A percentile compares a stretch with the other conserved stretches of the same genome.
These are phyloP conservation scores for Speleostelium caveatum DNA, from an alignment of 78 protist species.

Conservation along the genomic window DNA sequence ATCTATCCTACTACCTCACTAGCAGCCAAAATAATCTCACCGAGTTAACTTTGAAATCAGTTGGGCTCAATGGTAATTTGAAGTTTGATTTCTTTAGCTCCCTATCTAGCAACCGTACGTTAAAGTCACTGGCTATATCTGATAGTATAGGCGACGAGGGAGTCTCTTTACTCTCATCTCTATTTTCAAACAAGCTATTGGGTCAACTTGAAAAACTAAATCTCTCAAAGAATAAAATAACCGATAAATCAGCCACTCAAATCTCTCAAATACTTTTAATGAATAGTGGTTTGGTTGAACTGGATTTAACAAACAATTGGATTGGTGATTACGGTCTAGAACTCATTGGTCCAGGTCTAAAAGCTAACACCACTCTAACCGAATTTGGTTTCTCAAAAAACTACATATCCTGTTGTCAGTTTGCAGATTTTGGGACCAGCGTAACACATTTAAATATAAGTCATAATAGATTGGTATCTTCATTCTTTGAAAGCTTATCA, in stretches of 20 bases:
- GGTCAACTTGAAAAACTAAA: background rate
- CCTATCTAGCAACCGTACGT: background rate
- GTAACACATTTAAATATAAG: background rate
- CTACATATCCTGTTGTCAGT: background rate
- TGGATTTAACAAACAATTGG: slow-evolving; percentile 12
- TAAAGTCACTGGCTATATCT: background rate
- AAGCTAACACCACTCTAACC: background rate
- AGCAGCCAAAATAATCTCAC: background rate
- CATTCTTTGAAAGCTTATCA: background rate
- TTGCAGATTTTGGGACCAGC: background rate
- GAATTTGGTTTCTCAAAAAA: background rate
- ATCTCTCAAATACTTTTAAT: background rate
- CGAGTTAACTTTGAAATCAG: background rate
- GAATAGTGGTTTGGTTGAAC: background rate
- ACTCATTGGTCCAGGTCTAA: background rate
- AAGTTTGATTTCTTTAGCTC: slow-evolving; percentile 14
- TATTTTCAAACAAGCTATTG: background rate
- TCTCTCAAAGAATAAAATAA: slow-evolving; percentile 16
- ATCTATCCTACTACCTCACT: background rate
- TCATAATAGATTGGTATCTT: background rate
- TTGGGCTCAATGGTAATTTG: slow-evolving; percentile 1
- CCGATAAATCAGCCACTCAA: background rate
- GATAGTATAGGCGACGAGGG: slow-evolving; percentile 39
- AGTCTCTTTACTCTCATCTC: background rate
- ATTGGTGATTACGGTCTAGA: slow-evolving; percentile 2